phyloP scores from a whole-genome alignment of 768 basidiomycete species.

The Podaxis carcinomalis region DNA sequence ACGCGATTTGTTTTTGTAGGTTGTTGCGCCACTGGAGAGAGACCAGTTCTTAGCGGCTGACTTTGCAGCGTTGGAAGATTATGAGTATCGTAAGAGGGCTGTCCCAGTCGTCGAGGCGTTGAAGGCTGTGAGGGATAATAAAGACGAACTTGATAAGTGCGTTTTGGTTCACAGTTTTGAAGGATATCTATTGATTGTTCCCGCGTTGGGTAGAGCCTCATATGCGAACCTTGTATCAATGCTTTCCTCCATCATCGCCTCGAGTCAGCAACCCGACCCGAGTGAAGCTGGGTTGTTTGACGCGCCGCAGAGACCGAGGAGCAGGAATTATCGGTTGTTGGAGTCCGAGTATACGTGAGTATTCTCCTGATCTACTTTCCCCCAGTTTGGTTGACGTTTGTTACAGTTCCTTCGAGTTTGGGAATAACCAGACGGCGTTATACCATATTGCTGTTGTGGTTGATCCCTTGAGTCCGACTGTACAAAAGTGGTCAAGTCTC shows the following conservation, averaged over 20 bases:
- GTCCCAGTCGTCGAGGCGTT: constrained; percentile 68
- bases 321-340: constrained; percentile 55
- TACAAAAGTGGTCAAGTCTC: constrained; percentile 83
- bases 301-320: constrained; percentile 53
- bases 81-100: constrained; percentile 70
- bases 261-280: constrained; percentile 67
- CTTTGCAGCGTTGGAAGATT: constrained; percentile 63
- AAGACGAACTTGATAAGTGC: constrained; percentile 22
- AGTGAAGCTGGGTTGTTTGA: constrained; percentile 74
- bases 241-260: constrained; percentile 68
- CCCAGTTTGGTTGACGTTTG: background rate
- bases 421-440: constrained; percentile 62
- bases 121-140: constrained; percentile 40
- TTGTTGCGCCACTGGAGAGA: constrained; percentile 67
- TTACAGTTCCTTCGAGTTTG: constrained; percentile 62
- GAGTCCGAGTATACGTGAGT: constrained; percentile 64
- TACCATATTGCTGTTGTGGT: constrained; percentile 70
- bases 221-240: constrained; percentile 59
- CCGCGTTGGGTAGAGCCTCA: constrained; percentile 34
- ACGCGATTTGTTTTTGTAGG: constrained; percentile 33
- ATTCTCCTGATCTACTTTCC: background rate
- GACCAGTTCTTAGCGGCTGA: constrained; percentile 67
- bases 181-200: background rate
- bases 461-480: constrained; percentile 81
- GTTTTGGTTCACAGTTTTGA: background rate